A percentile compares a stretch with the other conserved stretches of the same genome.
These are phyloP conservation scores for Cutaneotrichosporon spelunceum DNA, from an alignment of 1,284 basidiomycete genomes.

Conservation along the genomic window DNA sequence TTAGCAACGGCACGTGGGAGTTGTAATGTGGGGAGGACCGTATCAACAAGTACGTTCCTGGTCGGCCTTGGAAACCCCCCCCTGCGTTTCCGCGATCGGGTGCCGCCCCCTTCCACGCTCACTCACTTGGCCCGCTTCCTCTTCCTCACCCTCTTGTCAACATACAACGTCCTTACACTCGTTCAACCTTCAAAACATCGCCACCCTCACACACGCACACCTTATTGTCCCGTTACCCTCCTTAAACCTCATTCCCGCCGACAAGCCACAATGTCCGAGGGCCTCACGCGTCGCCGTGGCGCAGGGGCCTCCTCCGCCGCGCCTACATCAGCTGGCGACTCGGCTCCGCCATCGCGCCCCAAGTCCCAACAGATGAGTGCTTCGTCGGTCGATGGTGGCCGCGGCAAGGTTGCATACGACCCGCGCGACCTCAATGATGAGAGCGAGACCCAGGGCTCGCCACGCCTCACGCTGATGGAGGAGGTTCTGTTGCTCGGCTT, in stretches of 20 bases:
- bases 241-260: background rate
- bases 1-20: background rate
- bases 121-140: background rate
- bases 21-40: background rate
- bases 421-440: constrained; percentile 81
- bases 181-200: background rate
- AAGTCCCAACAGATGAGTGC: constrained; percentile 46
- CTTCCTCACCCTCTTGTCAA: background rate
- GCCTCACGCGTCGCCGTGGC: constrained; percentile 49
- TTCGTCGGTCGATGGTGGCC: constrained; percentile 69
- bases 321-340: constrained; percentile 7
- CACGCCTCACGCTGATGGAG: constrained; percentile 91
- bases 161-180: background rate
- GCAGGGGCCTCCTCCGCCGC: constrained; percentile 32
- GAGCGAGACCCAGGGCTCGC: constrained; percentile 71
- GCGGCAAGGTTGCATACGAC: constrained; percentile 86
- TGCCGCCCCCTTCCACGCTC: background rate
- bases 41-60: background rate
- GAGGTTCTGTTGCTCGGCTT: constrained; percentile 88
- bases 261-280: constrained; percentile 40
- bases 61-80: background rate
- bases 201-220: background rate
- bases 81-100: background rate
- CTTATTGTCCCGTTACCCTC: background rate
- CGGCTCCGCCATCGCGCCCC: constrained; percentile 10